Evolutionary conservation across 2,329 filamentous ascomycete genomes (phyloP).

Genomic region (Hypoxylon sp.): DNA sequence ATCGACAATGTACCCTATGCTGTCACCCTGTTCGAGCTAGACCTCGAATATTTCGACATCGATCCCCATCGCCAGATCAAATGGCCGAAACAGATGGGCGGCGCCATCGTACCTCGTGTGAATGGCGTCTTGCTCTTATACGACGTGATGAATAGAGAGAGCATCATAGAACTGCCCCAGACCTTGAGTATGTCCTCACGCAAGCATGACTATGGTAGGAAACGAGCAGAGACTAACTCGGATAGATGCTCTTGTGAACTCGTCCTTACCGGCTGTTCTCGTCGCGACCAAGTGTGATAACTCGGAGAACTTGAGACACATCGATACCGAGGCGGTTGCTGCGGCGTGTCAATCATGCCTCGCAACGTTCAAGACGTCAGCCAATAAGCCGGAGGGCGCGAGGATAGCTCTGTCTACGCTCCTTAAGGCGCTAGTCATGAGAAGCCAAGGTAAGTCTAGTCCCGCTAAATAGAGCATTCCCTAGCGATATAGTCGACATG

Average conservation of each 20-base stretch:
- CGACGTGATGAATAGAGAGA: slow-evolving; percentile 82
- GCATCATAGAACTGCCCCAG: slow-evolving; percentile 75
- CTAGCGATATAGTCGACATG: neutral
- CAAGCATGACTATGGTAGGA: neutral
- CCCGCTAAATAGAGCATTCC: neutral
- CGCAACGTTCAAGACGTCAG: slow-evolving; percentile 76
- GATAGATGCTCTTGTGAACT: slow-evolving; percentile 76
- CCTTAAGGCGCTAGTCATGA: slow-evolving; percentile 72
- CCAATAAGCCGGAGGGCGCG: slow-evolving; percentile 73
- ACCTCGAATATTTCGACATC: slow-evolving; percentile 70
- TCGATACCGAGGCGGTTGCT: slow-evolving; percentile 72
- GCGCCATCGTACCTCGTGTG: slow-evolving; percentile 75
- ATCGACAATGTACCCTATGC: slow-evolving; percentile 66
- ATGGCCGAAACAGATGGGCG: slow-evolving; percentile 74
- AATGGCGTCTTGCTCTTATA: slow-evolving; percentile 88
- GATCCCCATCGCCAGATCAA: slow-evolving; percentile 65
- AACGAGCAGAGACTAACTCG: slow-evolving; percentile 29
- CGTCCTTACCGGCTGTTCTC: slow-evolving; percentile 77
- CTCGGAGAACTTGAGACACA: slow-evolving; percentile 71
- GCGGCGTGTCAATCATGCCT: slow-evolving; percentile 73
- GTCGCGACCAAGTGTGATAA: slow-evolving; percentile 92
- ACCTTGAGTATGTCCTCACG: slow-evolving; percentile 73
- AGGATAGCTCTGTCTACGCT: slow-evolving; percentile 80
- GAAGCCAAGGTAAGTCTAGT: slow-evolving; percentile 69
- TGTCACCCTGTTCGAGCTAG: slow-evolving; percentile 70